Base-by-base conservation (phyloP, 75 land plant genomes). In the Adiantum capillusveneris region DNA sequence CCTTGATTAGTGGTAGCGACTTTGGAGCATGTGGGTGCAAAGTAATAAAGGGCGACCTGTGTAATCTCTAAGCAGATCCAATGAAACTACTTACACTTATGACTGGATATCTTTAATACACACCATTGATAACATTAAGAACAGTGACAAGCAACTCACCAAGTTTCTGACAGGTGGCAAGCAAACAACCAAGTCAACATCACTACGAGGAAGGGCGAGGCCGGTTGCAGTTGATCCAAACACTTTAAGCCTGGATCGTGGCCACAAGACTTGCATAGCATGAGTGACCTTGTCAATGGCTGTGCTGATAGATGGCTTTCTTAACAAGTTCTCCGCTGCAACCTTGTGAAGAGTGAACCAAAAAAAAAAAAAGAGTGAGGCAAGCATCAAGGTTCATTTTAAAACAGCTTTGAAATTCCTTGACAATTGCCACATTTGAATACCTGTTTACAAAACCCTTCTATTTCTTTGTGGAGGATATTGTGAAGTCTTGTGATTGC, bases 201-300 rank as follows among this genome's bases (percentile, higher is more conserved):
- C 98, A 76, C 98, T 94, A 25, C 81, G 73, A 22, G 98, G 98
- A 63, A 94, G 88, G 57, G 98, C 89, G 62, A 94, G 73, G 39
- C 98, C 98, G 57, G 96, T 90, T 52, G 98, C 87, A 84, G 72
- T 89, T 39, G 98, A 94, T 62, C 98, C 98, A 80, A 86, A 94
- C 6, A 90, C 56, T 56, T 81, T 94, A 44, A 91, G 84, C 59
- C 98, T 74, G 7, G 98, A 94, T 27, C 98, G 62, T 31, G 98
- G 98, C 98, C 98, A 94, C 26, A 94, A 75, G 25, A 90, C 98
- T 70, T 90, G 96, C 49, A 94, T 81, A 44, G 96, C 85, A 26
- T 89, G 75, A 41, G 88, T 70, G 59, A 94, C 98, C 54, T 84
- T 82, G 58, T 84, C 82, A 29, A 94, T 86, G 56, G 96, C 96